Percentiles rank a stretch among this genome's conserved stretches.
Evolutionary conservation across 345 rosid species (phyloP).

Genomic region (Pistacia vera): DNA sequence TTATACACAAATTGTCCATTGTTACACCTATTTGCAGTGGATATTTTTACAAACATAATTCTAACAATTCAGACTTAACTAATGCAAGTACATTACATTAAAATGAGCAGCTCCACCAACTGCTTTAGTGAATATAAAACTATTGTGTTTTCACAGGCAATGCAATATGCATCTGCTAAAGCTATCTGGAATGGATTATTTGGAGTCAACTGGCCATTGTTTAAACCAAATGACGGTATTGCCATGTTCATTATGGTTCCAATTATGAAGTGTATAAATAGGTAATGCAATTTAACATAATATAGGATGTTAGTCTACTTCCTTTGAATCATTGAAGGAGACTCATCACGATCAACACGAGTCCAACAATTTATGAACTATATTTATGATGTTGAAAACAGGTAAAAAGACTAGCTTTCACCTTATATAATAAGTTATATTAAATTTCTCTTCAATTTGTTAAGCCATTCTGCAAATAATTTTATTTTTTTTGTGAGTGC

Average conservation of each 20-base stretch:
- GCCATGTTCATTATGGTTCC: neutral
- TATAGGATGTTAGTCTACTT: slow-evolving; percentile 12
- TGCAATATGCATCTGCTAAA: slow-evolving; percentile 93
- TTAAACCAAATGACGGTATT: slow-evolving; percentile 51
- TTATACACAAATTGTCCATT: too few species aligned
- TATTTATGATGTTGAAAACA: slow-evolving; percentile 74
- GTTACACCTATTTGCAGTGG: too few species aligned
- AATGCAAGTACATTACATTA: too few species aligned
- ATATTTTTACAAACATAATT: too few species aligned
- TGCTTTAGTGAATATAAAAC: neutral
- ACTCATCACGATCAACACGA: slow-evolving; percentile 47
- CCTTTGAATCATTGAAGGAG: slow-evolving; percentile 40
- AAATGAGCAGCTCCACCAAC: too few species aligned
- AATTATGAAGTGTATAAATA: neutral
- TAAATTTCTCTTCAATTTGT: neutral
- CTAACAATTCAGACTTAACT: too few species aligned
- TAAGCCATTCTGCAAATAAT: neutral
- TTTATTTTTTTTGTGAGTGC: neutral
- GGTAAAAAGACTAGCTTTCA: slow-evolving; percentile 41
- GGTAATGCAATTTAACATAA: neutral
- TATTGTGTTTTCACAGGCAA: slow-evolving; percentile 55
- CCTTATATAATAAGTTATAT: slow-evolving; percentile 2
- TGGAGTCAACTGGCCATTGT: slow-evolving; percentile 58
- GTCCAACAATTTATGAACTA: slow-evolving; percentile 72
- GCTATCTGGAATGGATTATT: slow-evolving; percentile 81